A percentile compares a stretch with the other conserved stretches of the same genome.
Evolutionary conservation across 2,329 filamentous ascomycete genomes (phyloP).

Genomic region (Monilinia aucupariae): DNA sequence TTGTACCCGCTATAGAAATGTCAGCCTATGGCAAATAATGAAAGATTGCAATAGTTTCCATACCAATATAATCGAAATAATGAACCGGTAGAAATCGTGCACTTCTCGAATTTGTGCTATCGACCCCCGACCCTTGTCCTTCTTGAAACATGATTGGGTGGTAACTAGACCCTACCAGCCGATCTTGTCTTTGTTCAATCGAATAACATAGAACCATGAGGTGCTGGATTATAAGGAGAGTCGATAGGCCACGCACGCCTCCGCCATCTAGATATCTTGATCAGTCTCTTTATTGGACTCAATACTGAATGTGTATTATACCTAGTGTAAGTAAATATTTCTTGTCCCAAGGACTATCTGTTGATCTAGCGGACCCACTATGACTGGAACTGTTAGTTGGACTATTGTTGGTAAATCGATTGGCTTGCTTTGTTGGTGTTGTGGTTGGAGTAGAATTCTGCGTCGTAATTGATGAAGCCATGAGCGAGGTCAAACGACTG

Average conservation of each 20-base stretch:
- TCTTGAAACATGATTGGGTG: neutral
- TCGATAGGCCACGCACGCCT: neutral
- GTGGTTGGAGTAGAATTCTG: neutral
- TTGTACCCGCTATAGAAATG: neutral
- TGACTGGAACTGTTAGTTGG: neutral
- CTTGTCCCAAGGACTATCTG: neutral
- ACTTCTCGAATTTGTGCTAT: neutral
- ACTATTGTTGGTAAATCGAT: neutral
- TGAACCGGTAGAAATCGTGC: neutral
- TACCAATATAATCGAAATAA: constrained; percentile 9
- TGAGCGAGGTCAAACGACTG: neutral
- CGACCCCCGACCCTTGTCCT: neutral
- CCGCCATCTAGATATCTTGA: neutral
- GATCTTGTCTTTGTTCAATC: neutral
- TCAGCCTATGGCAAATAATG: neutral
- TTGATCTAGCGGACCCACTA: neutral
- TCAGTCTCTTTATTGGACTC: neutral
- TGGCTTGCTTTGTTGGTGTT: neutral
- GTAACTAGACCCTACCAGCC: neutral
- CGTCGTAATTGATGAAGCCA: neutral
- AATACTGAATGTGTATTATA: neutral
- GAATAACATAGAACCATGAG: neutral
- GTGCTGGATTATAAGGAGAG: neutral
- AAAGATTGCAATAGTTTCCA: neutral
- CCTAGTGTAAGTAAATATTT: neutral